Percentiles rank a stretch among this genome's conserved stretches.
Evolutionary conservation across 805 yeast genomes (phyloP).

Genomic region (Lachancea sp.): DNA sequence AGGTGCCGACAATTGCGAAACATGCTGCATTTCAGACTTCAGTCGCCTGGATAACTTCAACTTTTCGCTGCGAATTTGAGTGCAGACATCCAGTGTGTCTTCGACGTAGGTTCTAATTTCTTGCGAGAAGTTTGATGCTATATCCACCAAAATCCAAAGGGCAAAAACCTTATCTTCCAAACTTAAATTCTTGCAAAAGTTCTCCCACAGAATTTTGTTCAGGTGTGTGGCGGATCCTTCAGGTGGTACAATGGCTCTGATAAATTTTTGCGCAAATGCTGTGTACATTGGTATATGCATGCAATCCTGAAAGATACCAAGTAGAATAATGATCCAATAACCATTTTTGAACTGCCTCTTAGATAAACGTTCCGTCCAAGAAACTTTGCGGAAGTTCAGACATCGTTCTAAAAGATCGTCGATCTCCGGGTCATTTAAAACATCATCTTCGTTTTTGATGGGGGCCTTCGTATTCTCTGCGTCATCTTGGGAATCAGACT

Average conservation of each 20-base stretch:
- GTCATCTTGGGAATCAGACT: conserved; percentile 18
- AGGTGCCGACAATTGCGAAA: conserved; percentile 2
- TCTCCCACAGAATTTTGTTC: conserved; percentile 37
- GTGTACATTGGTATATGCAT: conserved; percentile 25
- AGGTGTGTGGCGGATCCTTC: conserved; percentile 24
- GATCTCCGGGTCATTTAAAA: conserved; percentile 2
- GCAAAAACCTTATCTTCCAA: conserved; percentile 49
- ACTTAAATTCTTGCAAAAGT: conserved; percentile 50
- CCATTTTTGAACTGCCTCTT: conserved; percentile 76
- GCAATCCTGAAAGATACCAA: conserved; percentile 55
- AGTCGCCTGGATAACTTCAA: conserved; percentile 25
- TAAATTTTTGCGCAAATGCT: conserved; percentile 42
- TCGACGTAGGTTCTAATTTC: conserved; percentile 30
- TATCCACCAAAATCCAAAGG: conserved; percentile 55
- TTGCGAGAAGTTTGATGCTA: conserved; percentile 37
- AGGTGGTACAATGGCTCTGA: conserved; percentile 45
- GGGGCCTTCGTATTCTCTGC: too few relatives aligned
- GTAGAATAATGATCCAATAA: conserved; percentile 70
- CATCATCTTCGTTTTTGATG: conserved; percentile 17
- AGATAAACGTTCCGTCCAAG: conserved; percentile 76
- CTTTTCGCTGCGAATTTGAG: conserved; percentile 31
- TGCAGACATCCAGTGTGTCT: conserved; percentile 29
- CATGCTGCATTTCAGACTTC: conserved; percentile 18
- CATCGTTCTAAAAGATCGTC: conserved; percentile 28
- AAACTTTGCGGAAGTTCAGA: conserved; percentile 49